A percentile compares a stretch with the other conserved stretches of the same genome.
These are phyloP conservation scores for Hericium rajendrae DNA, from an alignment of 768 basidiomycete genomes.

Conservation along the genomic window DNA sequence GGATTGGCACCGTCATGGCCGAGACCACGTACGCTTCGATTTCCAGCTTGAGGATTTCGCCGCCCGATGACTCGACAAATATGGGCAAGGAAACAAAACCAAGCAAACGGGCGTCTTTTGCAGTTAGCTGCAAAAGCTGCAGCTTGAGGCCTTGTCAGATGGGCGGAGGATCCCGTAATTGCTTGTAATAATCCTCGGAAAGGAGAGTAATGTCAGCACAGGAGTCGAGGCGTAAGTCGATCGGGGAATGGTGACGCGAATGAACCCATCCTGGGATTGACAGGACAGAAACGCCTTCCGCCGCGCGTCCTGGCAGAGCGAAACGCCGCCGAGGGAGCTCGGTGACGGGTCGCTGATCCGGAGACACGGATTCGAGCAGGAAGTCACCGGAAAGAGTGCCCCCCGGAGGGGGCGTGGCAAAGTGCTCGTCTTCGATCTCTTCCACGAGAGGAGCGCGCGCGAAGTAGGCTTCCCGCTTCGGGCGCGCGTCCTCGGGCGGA, in stretches of 20 bases:
- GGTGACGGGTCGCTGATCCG: background rate
- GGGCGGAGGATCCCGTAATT: background rate
- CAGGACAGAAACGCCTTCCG: background rate
- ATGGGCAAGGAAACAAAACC: slow-evolving; percentile 18
- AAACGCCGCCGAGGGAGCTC: background rate
- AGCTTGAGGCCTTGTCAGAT: background rate
- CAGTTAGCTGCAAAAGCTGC: background rate
- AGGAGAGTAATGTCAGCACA: background rate
- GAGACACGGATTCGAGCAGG: background rate
- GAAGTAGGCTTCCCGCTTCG: background rate
- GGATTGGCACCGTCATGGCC: slow-evolving; percentile 16
- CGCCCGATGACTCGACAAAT: slow-evolving; percentile 18
- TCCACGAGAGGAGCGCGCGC: background rate
- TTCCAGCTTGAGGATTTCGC: slow-evolving; percentile 17
- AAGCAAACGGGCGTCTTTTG: background rate
- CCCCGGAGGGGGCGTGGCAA: too few species aligned
- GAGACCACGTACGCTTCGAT: slow-evolving; percentile 15
- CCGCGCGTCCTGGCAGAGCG: background rate
- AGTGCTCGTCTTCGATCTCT: background rate
- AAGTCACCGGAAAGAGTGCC: background rate
- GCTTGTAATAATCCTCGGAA: background rate
- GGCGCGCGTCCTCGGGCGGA: too few species aligned
- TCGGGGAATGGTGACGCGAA: background rate
- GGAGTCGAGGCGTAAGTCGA: background rate
- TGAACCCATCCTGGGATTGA: background rate